Evolutionary conservation across 176 grass and related monocot genomes (phyloP), one percentile per base, ranked within the genome.

Genomic region (Miscanthus lutarioriparius): DNA sequence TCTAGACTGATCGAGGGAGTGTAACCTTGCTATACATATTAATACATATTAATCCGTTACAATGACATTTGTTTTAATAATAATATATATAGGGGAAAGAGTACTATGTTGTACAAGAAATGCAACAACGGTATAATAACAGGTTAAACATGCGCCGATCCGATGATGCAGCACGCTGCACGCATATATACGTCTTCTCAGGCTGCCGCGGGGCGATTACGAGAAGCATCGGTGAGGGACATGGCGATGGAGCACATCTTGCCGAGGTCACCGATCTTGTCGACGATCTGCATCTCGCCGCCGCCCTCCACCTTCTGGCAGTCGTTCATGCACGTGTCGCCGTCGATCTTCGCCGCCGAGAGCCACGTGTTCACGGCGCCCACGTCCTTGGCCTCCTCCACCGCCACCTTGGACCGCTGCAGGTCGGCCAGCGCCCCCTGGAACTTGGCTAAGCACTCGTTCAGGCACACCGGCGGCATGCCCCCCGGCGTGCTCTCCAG

Each of bases 381-480:
- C 17, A 72, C 86, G 64, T 86, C 74, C 33, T 81, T 58, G 25
- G 36, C 0, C 54, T 89, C 4, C 25, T 88, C 70, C 54, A 93
- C 36, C 10, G 86, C 89, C 30, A n/a, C 83, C 80, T 79, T 81
- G 28, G 84, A 89, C 30, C 80, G 83, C 58, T 82, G 71, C 61
- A 96, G 88, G 48, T 80, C 91, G 48, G 44, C 25, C 73, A 89
- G 80, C 27, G 89, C 86, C 11, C 67, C 78, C 83, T 87, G 80
- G 74, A 93, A 83, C 80, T 72, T 89, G 8, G 56, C 91, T 40
- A 77, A 13, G 86, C 91, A 96, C 62, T 83, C 76, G 39, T 89
- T 13, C 48, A 93, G 56, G 86, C 94, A 96, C 30, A 17, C 39
- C 20, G 69, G 72, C 23, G 79, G 82, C 67, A 67, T 75, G 0